phyloP scores from a whole-genome alignment of 1,139 yeast species.

The Protomyces gravidus region DNA sequence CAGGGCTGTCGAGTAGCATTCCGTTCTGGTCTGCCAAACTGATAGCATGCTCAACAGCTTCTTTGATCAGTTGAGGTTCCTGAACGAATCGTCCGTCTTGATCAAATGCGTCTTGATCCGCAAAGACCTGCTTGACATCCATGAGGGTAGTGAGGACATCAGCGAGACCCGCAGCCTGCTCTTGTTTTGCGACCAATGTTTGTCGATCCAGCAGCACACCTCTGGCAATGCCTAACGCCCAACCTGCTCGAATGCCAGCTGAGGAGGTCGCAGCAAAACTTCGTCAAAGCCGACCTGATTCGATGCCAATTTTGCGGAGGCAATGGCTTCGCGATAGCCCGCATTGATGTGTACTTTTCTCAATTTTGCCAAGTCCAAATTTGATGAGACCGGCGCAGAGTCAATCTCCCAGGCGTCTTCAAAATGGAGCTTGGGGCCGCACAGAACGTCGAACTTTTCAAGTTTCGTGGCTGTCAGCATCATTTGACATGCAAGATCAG shows the following conservation, averaged over 20 bases:
- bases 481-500: neutral
- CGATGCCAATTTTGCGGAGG: conserved; percentile 4
- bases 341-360: conserved; percentile 3
- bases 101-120: neutral
- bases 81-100: neutral
- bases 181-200: neutral
- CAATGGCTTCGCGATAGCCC: conserved; percentile 24
- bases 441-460: too few relatives aligned
- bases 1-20: neutral
- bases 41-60: neutral
- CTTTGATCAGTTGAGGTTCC: too few relatives aligned
- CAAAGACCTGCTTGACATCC: conserved; percentile 5
- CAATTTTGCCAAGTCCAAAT: neutral
- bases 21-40: neutral
- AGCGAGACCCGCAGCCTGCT: neutral
- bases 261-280: conserved; percentile 1
- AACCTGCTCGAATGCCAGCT: conserved; percentile 11
- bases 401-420: conserved; percentile 1
- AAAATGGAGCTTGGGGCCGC: too few relatives aligned
- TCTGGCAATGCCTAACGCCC: conserved; percentile 5
- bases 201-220: neutral
- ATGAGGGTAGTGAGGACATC: neutral
- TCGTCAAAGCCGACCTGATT: conserved; percentile 24
- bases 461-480: too few relatives aligned
- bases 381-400: neutral